Evolutionary conservation across 2,329 filamentous ascomycete genomes (phyloP).

Genomic region (Sordariomycetes sp.): DNA sequence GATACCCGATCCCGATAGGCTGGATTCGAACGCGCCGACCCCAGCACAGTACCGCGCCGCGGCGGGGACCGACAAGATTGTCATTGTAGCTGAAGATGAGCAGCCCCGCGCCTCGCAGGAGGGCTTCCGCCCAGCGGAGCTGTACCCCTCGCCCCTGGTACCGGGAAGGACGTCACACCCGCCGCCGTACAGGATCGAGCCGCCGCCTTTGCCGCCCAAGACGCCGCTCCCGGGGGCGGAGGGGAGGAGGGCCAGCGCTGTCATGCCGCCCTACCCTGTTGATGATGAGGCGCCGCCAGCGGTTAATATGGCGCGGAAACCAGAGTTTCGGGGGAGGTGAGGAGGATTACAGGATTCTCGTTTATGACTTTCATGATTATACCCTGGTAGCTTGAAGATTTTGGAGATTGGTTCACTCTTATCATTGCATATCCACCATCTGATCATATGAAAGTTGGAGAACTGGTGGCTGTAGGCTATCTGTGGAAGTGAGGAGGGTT

Average conservation of each 20-base stretch:
- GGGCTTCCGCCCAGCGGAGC: too few species aligned
- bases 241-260: constrained; percentile 13
- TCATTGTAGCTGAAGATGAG: constrained; percentile 47
- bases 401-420: too few species aligned
- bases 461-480: too few species aligned
- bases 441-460: too few species aligned
- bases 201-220: constrained; percentile 66
- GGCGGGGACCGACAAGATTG: constrained; percentile 55
- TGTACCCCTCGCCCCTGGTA: not conserved
- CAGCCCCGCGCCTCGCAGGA: constrained; percentile 21
- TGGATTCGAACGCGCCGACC: constrained; percentile 42
- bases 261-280: constrained; percentile 62
- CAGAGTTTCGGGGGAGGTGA: constrained; percentile 46
- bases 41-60: constrained; percentile 43
- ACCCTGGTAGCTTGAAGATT: not conserved
- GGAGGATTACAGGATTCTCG: not conserved
- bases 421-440: too few species aligned
- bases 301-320: constrained; percentile 79
- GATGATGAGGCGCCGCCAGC: constrained; percentile 69
- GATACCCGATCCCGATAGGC: constrained; percentile 29
- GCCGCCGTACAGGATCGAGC: constrained; percentile 28
- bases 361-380: not conserved
- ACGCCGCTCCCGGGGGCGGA: constrained; percentile 51
- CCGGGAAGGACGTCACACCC: constrained; percentile 10
- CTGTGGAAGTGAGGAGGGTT: too few species aligned